Evolutionary conservation across 495 filamentous ascomycete species (phyloP), one percentile per base, ranked within the genome.

Genomic region (Pyrenopolyporus hunteri): DNA sequence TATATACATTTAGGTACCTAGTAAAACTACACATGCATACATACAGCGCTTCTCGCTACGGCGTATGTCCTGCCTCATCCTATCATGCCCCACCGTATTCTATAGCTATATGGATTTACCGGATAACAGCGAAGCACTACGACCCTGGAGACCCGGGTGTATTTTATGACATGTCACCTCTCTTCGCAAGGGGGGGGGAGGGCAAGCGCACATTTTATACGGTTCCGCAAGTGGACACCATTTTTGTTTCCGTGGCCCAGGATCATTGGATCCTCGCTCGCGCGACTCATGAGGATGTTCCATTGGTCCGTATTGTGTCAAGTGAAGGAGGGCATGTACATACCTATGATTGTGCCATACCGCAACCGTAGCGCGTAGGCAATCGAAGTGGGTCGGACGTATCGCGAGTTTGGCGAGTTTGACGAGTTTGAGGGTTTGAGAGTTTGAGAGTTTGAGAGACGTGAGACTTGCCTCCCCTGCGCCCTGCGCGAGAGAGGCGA

Each of bases 241-340:
- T 48, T 46, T 61, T 46, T 61, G 63, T 64, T 64, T 67, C 69
- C 69, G 69, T 67, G 69, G 69, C 66, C 63, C 59, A 60, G 62
- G 40, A 59, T 57, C 54, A 69, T 71, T 71, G 69, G 69, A 47
- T 64, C 67, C 49, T 25, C n/a, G n/a, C n/a, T n/a, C n/a, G n/a
- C n/a, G 64, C 65, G 26, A 63, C 46, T 40, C 44, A 43, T 61
- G 48, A 52, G 44, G 45, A 29, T 52, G 59, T 51, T 35, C 51
- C 59, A 46, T 44, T 17, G n/a, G n/a, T n/a, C n/a, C n/a, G n/a
- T n/a, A n/a, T n/a, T n/a, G n/a, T n/a, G n/a, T n/a, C n/a, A n/a
- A n/a, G n/a, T n/a, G 16, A 33, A 36, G 39, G 17, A 22, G 28
- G 22, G 22, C 35, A 51, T 40, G 53, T 49, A 33, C 14, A 52